Percentiles rank a stretch among this genome's conserved stretches.
Evolutionary conservation across 2,329 filamentous ascomycete species (phyloP).

Genomic region (Fusarium pilosicola): DNA sequence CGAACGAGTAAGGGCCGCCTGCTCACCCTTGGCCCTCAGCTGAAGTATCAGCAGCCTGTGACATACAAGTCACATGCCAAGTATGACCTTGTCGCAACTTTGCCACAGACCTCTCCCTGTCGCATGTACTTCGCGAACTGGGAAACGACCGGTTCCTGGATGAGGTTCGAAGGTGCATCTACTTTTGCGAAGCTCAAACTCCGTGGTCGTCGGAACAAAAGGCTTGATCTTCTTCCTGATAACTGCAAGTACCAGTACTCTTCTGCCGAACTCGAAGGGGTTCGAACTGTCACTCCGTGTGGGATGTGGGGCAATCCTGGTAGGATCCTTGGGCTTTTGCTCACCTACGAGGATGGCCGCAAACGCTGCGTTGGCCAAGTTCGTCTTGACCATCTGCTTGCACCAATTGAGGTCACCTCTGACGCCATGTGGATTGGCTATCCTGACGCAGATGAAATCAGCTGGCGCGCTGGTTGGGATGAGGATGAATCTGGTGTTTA

Average conservation of each 20-base stretch:
- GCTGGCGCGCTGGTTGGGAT: fast-evolving
- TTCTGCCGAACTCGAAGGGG: fast-evolving
- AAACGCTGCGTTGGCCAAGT: background rate
- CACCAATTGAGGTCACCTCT: fast-evolving
- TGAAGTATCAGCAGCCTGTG: fast-evolving
- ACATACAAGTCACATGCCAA: background rate
- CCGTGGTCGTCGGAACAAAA: fast-evolving
- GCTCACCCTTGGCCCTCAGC: background rate
- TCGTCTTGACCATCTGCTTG: fast-evolving
- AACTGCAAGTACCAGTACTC: background rate
- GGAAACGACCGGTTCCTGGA: fast-evolving
- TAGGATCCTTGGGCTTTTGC: background rate
- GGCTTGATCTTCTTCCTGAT: fast-evolving
- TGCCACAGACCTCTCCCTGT: background rate
- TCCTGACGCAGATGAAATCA: background rate
- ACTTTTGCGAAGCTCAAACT: background rate
- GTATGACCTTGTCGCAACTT: fast-evolving
- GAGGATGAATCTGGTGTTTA: background rate
- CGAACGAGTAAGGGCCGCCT: background rate
- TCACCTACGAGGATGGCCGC: fast-evolving
- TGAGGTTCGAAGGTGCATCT: background rate
- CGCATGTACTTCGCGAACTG: background rate
- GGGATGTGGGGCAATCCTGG: fast-evolving
- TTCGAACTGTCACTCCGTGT: background rate
- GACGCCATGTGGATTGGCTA: background rate